These are phyloP conservation scores for Phytophthora melonis DNA, from an alignment of 352 stramenopile genomes.

Conservation along the genomic window DNA sequence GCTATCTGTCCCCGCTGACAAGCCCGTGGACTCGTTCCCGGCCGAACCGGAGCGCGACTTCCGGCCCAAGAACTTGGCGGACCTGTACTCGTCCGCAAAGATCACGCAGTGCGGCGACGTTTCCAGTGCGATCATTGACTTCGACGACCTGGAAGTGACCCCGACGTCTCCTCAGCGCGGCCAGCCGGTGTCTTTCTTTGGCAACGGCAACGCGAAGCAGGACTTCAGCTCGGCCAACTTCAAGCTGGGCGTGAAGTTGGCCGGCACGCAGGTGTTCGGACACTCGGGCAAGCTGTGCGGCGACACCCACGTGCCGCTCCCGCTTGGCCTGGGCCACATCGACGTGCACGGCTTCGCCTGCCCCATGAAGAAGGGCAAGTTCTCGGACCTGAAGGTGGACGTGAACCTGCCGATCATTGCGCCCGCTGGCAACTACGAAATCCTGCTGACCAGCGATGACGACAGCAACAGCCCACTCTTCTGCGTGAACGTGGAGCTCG, in stretches of 20 bases:
- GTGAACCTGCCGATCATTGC: conserved; percentile 88
- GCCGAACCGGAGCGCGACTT: conserved; percentile 38
- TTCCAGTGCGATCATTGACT: conserved; percentile 66
- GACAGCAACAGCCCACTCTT: conserved; percentile 61
- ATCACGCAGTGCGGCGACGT: conserved; percentile 86
- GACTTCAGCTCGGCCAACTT: conserved; percentile 69
- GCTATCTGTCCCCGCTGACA: conserved; percentile 17
- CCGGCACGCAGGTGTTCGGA: conserved; percentile 72
- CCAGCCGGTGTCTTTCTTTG: conserved; percentile 76
- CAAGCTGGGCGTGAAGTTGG: conserved; percentile 81
- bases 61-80: conserved; percentile 38
- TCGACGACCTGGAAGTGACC: conserved; percentile 74
- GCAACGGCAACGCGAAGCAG: conserved; percentile 75
- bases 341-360: conserved; percentile 85
- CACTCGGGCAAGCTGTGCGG: conserved; percentile 82
- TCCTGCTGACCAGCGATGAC: conserved; percentile 71
- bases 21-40: conserved; percentile 40
- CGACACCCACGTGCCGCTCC: conserved; percentile 81
- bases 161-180: conserved; percentile 75
- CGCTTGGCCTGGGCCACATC: conserved; percentile 86
- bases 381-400: conserved; percentile 76
- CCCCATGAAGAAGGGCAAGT: conserved; percentile 72
- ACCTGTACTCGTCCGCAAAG: conserved; percentile 72
- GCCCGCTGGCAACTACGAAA: conserved; percentile 84
- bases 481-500: conserved; percentile 83